Conservation (phyloP, 371 early-diverging fungal genomes). For the Basidiobolus meristosporus region DNA sequence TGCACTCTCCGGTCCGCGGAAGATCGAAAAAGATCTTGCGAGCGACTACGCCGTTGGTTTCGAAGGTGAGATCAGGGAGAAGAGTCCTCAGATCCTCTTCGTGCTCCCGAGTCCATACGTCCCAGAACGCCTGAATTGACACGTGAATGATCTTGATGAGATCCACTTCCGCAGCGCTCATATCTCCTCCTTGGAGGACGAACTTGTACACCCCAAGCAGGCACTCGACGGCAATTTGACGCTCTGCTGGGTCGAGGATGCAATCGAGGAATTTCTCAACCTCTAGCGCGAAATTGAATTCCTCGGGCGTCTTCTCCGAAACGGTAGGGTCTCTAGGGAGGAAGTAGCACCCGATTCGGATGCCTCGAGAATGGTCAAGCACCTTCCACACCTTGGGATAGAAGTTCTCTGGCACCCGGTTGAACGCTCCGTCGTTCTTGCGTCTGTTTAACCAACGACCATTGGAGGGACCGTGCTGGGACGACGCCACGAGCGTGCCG, state of each 20-base stretch:
- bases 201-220: conserved; percentile 34
- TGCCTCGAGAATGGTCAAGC: conserved; percentile 28
- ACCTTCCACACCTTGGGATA: conserved; percentile 62
- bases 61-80: too few species aligned
- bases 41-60: too few species aligned
- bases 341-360: conserved; percentile 26
- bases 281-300: conserved; percentile 55
- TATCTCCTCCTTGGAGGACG: too few species aligned
- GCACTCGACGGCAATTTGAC: conserved; percentile 57
- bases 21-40: too few species aligned
- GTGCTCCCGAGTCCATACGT: too few species aligned
- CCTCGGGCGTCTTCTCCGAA: conserved; percentile 70
- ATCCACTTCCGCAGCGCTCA: too few species aligned
- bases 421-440: conserved; percentile 71
- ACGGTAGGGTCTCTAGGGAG: conserved; percentile 68
- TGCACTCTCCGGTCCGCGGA: too few species aligned
- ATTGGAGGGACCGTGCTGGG: conserved; percentile 34
- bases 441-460: conserved; percentile 64
- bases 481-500: too few species aligned
- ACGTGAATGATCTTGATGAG: too few species aligned
- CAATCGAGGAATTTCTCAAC: conserved; percentile 49
- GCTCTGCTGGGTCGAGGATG: conserved; percentile 66
- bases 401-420: conserved; percentile 58
- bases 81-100: too few species aligned
- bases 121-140: too few species aligned